phyloP scores from a whole-genome alignment of 192 early-diverging fungal species.

The Coemansia sp. region DNA sequence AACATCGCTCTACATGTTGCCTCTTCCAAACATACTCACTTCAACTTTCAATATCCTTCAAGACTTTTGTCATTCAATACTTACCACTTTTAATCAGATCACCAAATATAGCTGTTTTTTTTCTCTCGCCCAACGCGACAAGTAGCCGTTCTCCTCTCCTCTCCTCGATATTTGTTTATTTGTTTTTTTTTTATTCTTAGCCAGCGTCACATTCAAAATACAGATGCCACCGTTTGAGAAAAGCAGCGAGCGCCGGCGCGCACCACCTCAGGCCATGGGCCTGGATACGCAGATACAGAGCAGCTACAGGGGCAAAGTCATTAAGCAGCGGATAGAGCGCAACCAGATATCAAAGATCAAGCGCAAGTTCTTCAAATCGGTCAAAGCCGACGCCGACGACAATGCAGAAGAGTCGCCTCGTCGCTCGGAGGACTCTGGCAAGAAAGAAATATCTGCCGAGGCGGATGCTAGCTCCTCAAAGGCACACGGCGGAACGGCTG shows the following conservation, averaged over 20 bases:
- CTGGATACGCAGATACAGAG: conserved; percentile 31
- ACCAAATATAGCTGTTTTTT: too few relatives aligned
- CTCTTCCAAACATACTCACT: background rate
- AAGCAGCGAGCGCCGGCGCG: conserved; percentile 26
- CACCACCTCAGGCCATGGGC: conserved; percentile 14
- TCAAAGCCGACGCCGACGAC: conserved; percentile 13
- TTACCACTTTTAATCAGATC: too few relatives aligned
- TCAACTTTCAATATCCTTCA: background rate
- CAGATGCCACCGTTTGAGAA: conserved; percentile 8
- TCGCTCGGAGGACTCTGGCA: background rate
- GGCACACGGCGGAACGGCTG: background rate
- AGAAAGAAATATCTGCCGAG: background rate
- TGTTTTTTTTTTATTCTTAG: conserved; percentile 1
- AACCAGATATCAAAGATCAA: conserved; percentile 43
- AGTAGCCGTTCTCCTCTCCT: too few relatives aligned
- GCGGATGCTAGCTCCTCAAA: background rate
- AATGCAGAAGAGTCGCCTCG: background rate
- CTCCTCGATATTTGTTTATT: conserved; percentile 4
- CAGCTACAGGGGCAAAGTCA: conserved; percentile 38
- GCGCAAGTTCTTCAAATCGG: conserved; percentile 46
- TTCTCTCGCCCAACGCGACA: too few relatives aligned
- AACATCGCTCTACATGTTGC: background rate
- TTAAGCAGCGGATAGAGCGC: conserved; percentile 54
- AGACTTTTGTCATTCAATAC: conserved; percentile 2
- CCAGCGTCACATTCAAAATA: too few relatives aligned